phyloP scores from a whole-genome alignment of 2,329 filamentous ascomycete genomes.

The Colletotrichum destructivum region DNA sequence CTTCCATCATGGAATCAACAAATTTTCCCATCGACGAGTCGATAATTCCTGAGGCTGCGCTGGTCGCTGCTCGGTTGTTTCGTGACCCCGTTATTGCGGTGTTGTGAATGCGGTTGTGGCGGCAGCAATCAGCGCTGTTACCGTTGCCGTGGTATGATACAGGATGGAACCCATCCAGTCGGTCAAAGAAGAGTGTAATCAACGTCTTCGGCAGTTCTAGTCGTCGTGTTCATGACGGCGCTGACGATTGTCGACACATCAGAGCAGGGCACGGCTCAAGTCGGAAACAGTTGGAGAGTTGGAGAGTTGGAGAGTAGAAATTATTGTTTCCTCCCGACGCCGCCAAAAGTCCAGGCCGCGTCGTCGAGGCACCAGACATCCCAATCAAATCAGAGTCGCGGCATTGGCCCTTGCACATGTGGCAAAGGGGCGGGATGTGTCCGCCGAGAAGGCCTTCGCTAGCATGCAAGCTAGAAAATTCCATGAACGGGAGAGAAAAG shows the following conservation, averaged over 20 bases:
- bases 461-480: slow-evolving; percentile 6
- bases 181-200: slow-evolving; percentile 3
- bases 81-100: neutral
- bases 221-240: neutral
- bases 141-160: neutral
- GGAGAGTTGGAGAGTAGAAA: slow-evolving; percentile 28
- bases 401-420: slow-evolving; percentile 33
- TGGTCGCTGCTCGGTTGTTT: neutral
- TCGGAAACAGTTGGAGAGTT: slow-evolving; percentile 27
- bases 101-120: slow-evolving; percentile 1
- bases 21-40: slow-evolving; percentile 3
- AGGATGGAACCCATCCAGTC: slow-evolving; percentile 20
- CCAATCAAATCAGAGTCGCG: slow-evolving; percentile 29
- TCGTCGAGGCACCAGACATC: slow-evolving; percentile 18
- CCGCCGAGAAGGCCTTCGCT: slow-evolving; percentile 24
- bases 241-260: neutral
- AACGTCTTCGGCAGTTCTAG: neutral
- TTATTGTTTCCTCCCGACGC: slow-evolving; percentile 8
- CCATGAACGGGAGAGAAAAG: slow-evolving; percentile 16
- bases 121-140: neutral
- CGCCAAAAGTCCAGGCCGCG: slow-evolving; percentile 17
- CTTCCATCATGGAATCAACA: slow-evolving; percentile 21
- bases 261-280: slow-evolving; percentile 3
- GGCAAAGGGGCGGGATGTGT: slow-evolving; percentile 30
- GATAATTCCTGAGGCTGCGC: neutral